phyloP scores from a whole-genome alignment of 306 rosid genomes.

The Cucurbita maxima region DNA sequence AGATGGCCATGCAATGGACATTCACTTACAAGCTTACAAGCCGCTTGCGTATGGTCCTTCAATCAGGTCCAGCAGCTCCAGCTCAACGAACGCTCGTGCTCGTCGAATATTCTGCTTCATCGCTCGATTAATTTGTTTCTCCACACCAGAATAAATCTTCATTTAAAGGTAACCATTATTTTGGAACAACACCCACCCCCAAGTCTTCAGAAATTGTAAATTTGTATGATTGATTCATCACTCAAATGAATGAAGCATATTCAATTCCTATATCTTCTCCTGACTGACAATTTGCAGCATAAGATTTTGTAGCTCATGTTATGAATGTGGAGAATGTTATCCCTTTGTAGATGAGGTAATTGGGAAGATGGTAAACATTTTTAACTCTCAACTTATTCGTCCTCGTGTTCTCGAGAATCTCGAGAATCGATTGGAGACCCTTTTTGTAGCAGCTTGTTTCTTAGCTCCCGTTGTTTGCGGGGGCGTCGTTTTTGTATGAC shows the following conservation, averaged over 20 bases:
- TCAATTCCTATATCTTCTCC: neutral
- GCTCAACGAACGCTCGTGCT: constrained; percentile 56
- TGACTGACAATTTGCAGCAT: neutral
- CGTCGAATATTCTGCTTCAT: constrained; percentile 67
- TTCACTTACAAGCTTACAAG: constrained; percentile 75
- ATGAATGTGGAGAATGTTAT: neutral
- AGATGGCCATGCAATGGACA: constrained; percentile 87
- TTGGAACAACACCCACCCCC: neutral
- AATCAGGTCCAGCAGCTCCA: constrained; percentile 60
- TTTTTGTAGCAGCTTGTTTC: neutral
- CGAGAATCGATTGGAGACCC: neutral
- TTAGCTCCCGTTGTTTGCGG: no score
- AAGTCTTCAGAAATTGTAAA: neutral
- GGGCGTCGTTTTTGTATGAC: no score
- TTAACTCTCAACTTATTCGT: neutral
- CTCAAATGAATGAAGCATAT: neutral
- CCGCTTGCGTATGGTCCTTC: constrained; percentile 62
- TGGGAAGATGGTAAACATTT: neutral
- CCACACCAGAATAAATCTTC: neutral
- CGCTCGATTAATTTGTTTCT: constrained; percentile 32
- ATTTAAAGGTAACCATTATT: neutral
- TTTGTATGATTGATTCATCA: neutral
- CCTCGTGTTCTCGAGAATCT: neutral
- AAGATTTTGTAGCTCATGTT: neutral
- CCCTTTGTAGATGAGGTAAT: neutral